Evolutionary conservation across 2,329 filamentous ascomycete genomes (phyloP).

Genomic region (Microascus cirrosus): DNA sequence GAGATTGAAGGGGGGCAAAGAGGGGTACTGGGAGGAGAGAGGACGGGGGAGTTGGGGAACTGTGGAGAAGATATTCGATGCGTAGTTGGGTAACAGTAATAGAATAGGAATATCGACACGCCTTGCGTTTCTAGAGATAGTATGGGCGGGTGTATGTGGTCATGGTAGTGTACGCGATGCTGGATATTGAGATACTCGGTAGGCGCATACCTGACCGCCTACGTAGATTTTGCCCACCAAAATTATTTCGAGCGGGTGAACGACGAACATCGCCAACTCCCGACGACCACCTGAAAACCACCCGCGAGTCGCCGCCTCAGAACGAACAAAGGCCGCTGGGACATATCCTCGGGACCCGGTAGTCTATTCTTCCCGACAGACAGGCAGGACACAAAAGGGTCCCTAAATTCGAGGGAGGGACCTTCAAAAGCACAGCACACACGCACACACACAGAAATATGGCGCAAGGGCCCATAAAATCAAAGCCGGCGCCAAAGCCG

Average conservation of each 20-base stretch:
- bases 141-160: not conserved
- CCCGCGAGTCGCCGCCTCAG: not conserved
- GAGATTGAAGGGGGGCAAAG: constrained; percentile 68
- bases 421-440: not conserved
- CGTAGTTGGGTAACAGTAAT: constrained; percentile 3
- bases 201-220: not conserved
- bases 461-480: constrained; percentile 43
- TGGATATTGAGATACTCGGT: not conserved
- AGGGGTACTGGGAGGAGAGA: constrained; percentile 90
- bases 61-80: constrained; percentile 38
- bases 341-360: no score
- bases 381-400: not conserved
- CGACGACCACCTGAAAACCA: not conserved
- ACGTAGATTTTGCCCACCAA: not conserved
- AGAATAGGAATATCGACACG: not conserved
- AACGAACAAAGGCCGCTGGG: not conserved
- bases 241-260: not conserved
- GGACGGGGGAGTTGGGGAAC: constrained; percentile 54
- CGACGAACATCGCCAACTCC: not conserved
- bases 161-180: not conserved
- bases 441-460: constrained; percentile 20
- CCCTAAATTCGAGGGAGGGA: not conserved
- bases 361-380: not conserved
- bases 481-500: constrained; percentile 27
- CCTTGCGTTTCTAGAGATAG: not conserved